Evolutionary conservation across 495 filamentous ascomycete species (phyloP), one percentile per base, ranked within the genome.

Genomic region (Mytilinidion resinicola): DNA sequence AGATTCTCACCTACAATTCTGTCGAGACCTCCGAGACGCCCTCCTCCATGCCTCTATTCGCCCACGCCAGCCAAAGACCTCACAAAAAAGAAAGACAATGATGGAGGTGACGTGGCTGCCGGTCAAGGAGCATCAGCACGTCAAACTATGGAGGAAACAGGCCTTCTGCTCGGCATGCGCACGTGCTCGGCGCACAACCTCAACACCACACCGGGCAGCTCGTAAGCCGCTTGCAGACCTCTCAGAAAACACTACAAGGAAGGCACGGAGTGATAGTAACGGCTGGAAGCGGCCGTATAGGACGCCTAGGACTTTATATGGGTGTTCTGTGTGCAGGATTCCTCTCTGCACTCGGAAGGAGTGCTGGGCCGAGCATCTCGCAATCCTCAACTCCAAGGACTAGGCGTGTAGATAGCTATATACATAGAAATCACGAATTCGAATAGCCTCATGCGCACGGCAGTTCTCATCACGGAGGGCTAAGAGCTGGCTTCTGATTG

Each of bases 321-420:
- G 42, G 8, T 46, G 42, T 46, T 9, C 15, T 9, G 42, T 46
- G 12, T 46, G 42, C 15, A 17, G 42, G 15, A 46, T 46, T 46
- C 8, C 42, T n/a, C 20, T 46, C 42, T 46, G 42, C 15, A 46
- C 42, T 7, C 8, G 42, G 12, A 6, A 11, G 20, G 8, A 7
- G 8, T 46, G 42, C 20, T 46, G 42, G 42, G 20, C 14, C 15
- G 15, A 9, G 15, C 42, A 46, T 46, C 42, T 46, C 14, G 42
- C 42, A 46, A 46, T 7, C 7, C 42, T 46, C 42, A 46, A 46
- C 42, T 46, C 42, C 42, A 46, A 46, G 42, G 42, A 46, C 42
- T 46, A 46, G 42, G n/a, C n/a, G 20, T 17, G 12, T 46, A 46
- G 42, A 46, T 46, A 46, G 42, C 42, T 46, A 46, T 9, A 7